Percentiles rank a stretch among this genome's conserved stretches.
Conservation (phyloP, 805 yeast genomes). For the Starmera amethionina region DNA sequence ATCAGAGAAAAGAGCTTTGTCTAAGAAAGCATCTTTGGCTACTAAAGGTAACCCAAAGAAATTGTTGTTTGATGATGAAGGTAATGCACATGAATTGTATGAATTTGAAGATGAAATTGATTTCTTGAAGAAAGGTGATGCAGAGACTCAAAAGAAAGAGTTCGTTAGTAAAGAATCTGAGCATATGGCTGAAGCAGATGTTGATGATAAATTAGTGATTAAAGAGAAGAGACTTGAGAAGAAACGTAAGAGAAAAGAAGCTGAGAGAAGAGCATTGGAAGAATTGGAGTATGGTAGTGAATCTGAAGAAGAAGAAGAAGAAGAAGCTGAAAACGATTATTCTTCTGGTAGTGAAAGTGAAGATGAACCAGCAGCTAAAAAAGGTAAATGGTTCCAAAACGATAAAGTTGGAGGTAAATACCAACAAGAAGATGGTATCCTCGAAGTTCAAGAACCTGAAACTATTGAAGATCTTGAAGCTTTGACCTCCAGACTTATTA, state of each 20-base stretch:
- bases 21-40: conserved; percentile 65
- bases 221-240: conserved; percentile 75
- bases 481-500: conserved; percentile 45
- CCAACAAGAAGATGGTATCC: conserved; percentile 24
- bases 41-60: conserved; percentile 65
- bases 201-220: conserved; percentile 67
- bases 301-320: conserved; percentile 21
- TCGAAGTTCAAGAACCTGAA: conserved; percentile 82
- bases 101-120: conserved; percentile 88
- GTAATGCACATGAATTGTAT: conserved; percentile 82
- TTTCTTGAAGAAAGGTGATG: conserved; percentile 63
- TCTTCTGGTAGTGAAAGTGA: conserved; percentile 13
- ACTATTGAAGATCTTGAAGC: conserved; percentile 93
- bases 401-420: conserved; percentile 22
- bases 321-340: conserved; percentile 20
- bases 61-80: conserved; percentile 87
- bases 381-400: conserved; percentile 28
- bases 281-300: conserved; percentile 16
- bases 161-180: conserved; percentile 60
- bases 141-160: conserved; percentile 52
- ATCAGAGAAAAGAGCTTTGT: conserved; percentile 73
- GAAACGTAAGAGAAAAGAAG: conserved; percentile 80
- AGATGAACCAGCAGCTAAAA: conserved; percentile 21
- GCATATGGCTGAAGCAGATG: conserved; percentile 63
- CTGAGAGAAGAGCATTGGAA: conserved; percentile 40